A percentile compares a stretch with the other conserved stretches of the same genome.
Evolutionary conservation across 164 flowering plant genomes (phyloP).

Genomic region (Litsea cubeba): DNA sequence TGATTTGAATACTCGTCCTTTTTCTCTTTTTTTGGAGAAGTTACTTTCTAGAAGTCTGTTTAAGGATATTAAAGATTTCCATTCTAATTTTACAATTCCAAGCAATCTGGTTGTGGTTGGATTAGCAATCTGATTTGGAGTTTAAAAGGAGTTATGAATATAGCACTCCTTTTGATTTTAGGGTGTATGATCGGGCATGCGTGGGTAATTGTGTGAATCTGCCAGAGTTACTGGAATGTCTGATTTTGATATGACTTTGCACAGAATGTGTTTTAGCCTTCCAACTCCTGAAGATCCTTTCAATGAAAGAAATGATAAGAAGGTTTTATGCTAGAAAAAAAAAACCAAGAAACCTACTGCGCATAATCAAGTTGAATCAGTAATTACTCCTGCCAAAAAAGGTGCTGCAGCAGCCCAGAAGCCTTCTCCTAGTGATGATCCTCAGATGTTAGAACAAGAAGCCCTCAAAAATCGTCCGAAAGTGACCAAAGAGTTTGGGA

Average conservation of each 20-base stretch:
- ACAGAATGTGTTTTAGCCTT: constrained; percentile 95
- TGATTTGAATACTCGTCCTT: too few species aligned
- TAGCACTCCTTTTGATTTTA: background rate
- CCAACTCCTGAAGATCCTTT: constrained; percentile 91
- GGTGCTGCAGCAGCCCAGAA: constrained; percentile 2
- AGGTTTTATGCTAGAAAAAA: constrained; percentile 13
- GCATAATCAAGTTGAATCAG: constrained; percentile 13
- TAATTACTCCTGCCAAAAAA: too few species aligned
- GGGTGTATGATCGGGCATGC: too few species aligned
- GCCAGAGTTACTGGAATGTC: too few species aligned
- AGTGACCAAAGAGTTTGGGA: constrained; percentile 6
- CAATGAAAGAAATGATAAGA: constrained; percentile 58
- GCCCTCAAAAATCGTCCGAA: constrained; percentile 11
- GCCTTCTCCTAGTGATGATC: constrained; percentile 3
- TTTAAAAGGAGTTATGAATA: background rate
- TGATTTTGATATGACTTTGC: constrained; percentile 9
- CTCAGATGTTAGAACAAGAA: constrained; percentile 5
- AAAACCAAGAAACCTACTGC: constrained; percentile 19
- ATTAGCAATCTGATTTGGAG: background rate
- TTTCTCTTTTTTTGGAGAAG: too few species aligned
- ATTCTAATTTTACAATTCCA: too few species aligned
- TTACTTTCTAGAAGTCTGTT: too few species aligned
- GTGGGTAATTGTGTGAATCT: too few species aligned
- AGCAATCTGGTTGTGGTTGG: too few species aligned
- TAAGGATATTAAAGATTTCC: too few species aligned